Evolutionary conservation across 2,329 filamentous ascomycete genomes (phyloP).

Genomic region (Kalmusia sp.): DNA sequence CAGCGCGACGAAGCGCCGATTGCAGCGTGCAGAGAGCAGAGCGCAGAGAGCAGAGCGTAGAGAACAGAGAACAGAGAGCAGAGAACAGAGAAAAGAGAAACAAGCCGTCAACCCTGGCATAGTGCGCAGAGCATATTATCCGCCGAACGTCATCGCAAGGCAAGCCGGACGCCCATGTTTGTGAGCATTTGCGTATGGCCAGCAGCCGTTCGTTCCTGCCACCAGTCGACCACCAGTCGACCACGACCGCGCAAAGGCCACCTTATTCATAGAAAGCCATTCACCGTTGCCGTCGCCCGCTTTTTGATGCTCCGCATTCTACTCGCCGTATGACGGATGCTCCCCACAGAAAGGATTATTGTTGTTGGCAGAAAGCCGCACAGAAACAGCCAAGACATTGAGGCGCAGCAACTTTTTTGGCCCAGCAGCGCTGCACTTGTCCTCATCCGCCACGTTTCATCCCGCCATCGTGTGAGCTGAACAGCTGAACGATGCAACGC

Average conservation of each 20-base stretch:
- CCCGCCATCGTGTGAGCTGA: conserved; percentile 1
- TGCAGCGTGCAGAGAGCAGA: conserved; percentile 11
- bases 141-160: conserved; percentile 20
- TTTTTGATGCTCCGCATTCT: too few relatives aligned
- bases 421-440: not conserved
- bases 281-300: too few relatives aligned
- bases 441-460: conserved; percentile 8
- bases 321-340: not conserved
- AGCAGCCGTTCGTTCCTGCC: not conserved
- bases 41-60: too few relatives aligned
- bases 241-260: not conserved
- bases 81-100: too few relatives aligned
- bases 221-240: not conserved
- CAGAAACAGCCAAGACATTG: not conserved
- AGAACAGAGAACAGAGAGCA: conserved; percentile 9
- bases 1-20: not conserved
- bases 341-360: not conserved
- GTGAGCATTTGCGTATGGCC: conserved; percentile 4
- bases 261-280: conserved; percentile 1
- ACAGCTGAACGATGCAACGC: not conserved
- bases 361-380: not conserved
- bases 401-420: conserved; percentile 4
- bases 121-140: conserved; percentile 7
- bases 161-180: not conserved
- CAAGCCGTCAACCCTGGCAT: conserved; percentile 23